phyloP scores from a whole-genome alignment of 2,329 filamentous ascomycete species.

The Colletotrichum tamarilloi region DNA sequence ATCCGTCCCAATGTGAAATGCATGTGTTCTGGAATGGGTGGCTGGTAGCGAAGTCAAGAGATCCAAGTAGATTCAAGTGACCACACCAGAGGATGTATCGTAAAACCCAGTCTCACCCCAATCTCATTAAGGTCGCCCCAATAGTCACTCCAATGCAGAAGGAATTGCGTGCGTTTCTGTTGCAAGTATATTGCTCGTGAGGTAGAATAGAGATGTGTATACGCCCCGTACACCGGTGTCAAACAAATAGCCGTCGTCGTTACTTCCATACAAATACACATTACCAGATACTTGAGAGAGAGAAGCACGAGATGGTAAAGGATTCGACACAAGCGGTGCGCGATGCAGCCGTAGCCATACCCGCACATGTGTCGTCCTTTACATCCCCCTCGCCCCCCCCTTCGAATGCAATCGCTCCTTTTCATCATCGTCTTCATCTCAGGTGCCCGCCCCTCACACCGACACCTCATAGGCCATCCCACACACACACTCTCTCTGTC shows the following conservation, averaged over 20 bases:
- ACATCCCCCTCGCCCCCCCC: background rate
- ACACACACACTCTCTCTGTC: too few relatives aligned
- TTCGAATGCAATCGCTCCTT: background rate
- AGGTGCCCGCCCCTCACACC: background rate
- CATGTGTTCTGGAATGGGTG: background rate
- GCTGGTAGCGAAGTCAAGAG: too few relatives aligned
- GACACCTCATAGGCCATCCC: background rate
- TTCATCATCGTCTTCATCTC: background rate
- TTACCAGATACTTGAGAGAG: constrained; percentile 11
- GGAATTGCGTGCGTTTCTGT: background rate
- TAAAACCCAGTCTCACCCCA: too few relatives aligned
- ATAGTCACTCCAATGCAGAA: background rate
- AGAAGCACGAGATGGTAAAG: too few relatives aligned
- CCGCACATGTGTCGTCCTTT: background rate
- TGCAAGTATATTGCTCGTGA: background rate
- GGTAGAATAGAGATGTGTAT: constrained; percentile 21
- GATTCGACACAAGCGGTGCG: background rate
- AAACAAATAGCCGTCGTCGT: constrained; percentile 13
- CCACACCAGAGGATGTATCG: too few relatives aligned
- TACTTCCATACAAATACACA: constrained; percentile 35
- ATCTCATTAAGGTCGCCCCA: too few relatives aligned
- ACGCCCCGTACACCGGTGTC: constrained; percentile 29
- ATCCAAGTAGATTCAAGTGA: too few relatives aligned
- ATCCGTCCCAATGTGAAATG: background rate
- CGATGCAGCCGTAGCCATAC: background rate